Evolutionary conservation across 306 rosid genomes (phyloP).

Genomic region (Cercis canadensis): DNA sequence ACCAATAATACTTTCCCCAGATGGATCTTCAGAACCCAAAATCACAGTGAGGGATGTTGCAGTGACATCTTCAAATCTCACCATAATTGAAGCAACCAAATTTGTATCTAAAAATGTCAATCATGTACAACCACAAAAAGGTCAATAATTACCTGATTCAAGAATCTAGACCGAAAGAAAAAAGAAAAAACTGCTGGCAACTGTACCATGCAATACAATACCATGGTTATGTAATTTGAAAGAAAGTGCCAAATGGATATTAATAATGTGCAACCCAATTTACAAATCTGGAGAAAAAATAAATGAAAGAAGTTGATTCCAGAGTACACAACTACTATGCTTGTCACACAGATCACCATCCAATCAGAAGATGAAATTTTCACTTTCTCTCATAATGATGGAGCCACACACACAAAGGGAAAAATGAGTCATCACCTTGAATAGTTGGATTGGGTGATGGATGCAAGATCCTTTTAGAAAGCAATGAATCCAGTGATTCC

Average conservation of each 20-base stretch:
- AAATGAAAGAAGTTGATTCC: constrained; percentile 1
- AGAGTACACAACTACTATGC: constrained; percentile 11
- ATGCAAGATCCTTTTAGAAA: constrained; percentile 45
- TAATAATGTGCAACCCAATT: not conserved
- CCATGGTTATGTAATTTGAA: constrained; percentile 17
- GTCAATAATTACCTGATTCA: constrained; percentile 27
- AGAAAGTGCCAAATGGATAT: constrained; percentile 2
- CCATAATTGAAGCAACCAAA: constrained; percentile 53
- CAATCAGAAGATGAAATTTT: not conserved
- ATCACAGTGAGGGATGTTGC: constrained; percentile 68
- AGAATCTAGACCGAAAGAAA: constrained; percentile 16
- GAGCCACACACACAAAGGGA: not conserved
- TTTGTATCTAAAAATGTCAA: constrained; percentile 58
- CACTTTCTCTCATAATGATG: not conserved
- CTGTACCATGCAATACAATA: not conserved
- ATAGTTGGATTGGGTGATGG: constrained; percentile 36
- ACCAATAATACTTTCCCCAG: constrained; percentile 47
- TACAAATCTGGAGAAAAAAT: constrained; percentile 9
- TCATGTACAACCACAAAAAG: constrained; percentile 19
- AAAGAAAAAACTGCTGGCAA: not conserved
- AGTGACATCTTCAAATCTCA: constrained; percentile 75
- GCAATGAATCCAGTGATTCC: constrained; percentile 70
- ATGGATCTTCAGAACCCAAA: constrained; percentile 58
- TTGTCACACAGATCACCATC: constrained; percentile 6
- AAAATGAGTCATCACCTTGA: constrained; percentile 55